phyloP scores from a whole-genome alignment of 495 filamentous ascomycete species.

The Tuber umbilicatum region DNA sequence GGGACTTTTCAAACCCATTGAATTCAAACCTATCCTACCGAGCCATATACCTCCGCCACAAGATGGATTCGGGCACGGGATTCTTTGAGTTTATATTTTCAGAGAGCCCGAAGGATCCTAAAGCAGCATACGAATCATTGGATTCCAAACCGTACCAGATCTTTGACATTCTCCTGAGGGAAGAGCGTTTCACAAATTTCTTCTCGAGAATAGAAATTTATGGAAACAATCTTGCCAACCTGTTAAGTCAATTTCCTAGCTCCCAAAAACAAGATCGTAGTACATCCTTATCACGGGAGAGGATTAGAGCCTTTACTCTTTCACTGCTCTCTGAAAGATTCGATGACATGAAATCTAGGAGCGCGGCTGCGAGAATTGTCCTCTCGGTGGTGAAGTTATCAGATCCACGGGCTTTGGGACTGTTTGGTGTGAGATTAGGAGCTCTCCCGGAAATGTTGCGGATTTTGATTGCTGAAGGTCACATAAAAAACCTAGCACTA shows the following conservation, averaged over 20 bases:
- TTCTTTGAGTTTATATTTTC: conserved; percentile 18
- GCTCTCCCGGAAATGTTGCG: conserved; percentile 10
- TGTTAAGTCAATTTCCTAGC: background rate
- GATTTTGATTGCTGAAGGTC: conserved; percentile 5
- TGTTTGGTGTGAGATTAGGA: conserved; percentile 11
- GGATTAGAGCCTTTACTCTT: conserved; percentile 10
- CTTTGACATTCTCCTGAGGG: conserved; percentile 8
- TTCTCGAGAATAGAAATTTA: conserved; percentile 8
- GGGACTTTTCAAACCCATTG: background rate
- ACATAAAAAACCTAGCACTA: background rate
- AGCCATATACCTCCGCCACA: background rate
- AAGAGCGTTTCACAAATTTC: conserved; percentile 8
- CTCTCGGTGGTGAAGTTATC: conserved; percentile 10
- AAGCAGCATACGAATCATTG: conserved; percentile 9
- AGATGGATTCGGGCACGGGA: background rate
- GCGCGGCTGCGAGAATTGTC: conserved; percentile 4
- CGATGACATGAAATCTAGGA: background rate
- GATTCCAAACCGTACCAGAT: conserved; percentile 14
- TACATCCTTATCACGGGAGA: background rate
- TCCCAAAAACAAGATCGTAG: background rate
- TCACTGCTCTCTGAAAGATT: conserved; percentile 11
- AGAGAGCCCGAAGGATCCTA: background rate
- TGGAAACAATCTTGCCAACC: conserved; percentile 3
- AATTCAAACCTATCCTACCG: background rate
- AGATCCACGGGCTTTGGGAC: background rate